Evolutionary conservation across 176 grass and related monocot genomes (phyloP).

Genomic region (Cenchrus fungigraminus): DNA sequence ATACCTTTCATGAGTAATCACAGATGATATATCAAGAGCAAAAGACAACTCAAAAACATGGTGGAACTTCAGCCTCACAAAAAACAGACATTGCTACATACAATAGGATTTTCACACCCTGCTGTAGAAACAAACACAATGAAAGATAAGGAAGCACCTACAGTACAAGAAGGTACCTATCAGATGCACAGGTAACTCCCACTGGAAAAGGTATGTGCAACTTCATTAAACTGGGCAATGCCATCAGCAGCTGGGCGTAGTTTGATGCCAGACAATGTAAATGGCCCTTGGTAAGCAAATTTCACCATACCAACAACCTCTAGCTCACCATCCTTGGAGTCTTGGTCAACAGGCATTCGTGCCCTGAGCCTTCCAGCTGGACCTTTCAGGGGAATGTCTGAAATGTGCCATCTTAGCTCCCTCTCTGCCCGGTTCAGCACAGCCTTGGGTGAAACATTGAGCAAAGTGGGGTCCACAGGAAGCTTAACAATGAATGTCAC

Average conservation of each 20-base stretch:
- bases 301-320: constrained; percentile 88
- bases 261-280: constrained; percentile 85
- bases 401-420: constrained; percentile 90
- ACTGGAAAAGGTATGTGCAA: constrained; percentile 77
- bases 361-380: constrained; percentile 67
- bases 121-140: constrained; percentile 50
- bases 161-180: constrained; percentile 55
- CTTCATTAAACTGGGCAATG: constrained; percentile 79
- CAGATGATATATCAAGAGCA: constrained; percentile 23
- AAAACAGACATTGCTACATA: constrained; percentile 46
- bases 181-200: constrained; percentile 85
- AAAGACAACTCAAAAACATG: constrained; percentile 32
- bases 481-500: constrained; percentile 88
- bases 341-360: constrained; percentile 91
- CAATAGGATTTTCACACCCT: constrained; percentile 46
- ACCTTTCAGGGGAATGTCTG: constrained; percentile 83
- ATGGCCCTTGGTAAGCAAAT: constrained; percentile 75
- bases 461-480: constrained; percentile 81
- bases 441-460: constrained; percentile 92
- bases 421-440: constrained; percentile 74
- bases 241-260: constrained; percentile 73
- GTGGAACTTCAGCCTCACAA: constrained; percentile 42
- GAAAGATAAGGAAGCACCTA: constrained; percentile 11
- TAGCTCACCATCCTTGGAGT: constrained; percentile 86
- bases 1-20: constrained; percentile 23